Evolutionary conservation across 2,329 filamentous ascomycete genomes (phyloP), one percentile per base, ranked within the genome.

Genomic region (Colletotrichum scovillei): DNA sequence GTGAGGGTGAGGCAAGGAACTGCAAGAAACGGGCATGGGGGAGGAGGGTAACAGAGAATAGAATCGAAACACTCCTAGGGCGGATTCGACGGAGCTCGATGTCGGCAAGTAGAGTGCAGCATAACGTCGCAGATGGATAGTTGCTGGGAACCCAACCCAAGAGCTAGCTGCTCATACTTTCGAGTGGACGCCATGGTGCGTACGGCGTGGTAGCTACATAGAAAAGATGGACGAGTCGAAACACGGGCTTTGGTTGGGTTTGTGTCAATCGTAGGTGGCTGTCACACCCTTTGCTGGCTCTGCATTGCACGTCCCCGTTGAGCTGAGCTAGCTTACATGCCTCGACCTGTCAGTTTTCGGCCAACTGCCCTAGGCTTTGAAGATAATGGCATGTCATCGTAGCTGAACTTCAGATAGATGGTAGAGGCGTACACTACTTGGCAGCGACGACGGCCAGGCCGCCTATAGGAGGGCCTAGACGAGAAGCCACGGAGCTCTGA

Each of bases 271-370:
- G 63, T 35, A 16, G 32, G 32, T 22, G 30, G 30, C 30, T 53
- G 63, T 19, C 30, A 55, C 49, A 26, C 38, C 35, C 22, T 53
- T 35, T 30, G 35, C 55, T 35, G n/a, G 57, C 46, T 35, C 24
- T 35, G 46, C 55, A 60, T 55, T n/a, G 46, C 52, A 53, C 28
- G 62, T 70, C 59, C 59, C 46, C 35, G 53, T 38, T 35, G 67
- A 65, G 28, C 60, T 19, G 53, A 59, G 56, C 38, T 56, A 49
- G 42, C 19, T 11, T 1, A 49, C 42, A 11, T 49, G 42, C 42
- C 12, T 19, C 42, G 42, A 46, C 59, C 53, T 30, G 28, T 65
- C 67, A 58, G 46, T 58, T 52, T 65, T 35, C 24, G 67, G 46
- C 68, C n/a, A 26, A 24, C 14, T 46, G 46, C 68, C 42, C 28